Base-by-base conservation (phyloP, 2,329 filamentous ascomycete species). In the Colletotrichum trifolii region DNA sequence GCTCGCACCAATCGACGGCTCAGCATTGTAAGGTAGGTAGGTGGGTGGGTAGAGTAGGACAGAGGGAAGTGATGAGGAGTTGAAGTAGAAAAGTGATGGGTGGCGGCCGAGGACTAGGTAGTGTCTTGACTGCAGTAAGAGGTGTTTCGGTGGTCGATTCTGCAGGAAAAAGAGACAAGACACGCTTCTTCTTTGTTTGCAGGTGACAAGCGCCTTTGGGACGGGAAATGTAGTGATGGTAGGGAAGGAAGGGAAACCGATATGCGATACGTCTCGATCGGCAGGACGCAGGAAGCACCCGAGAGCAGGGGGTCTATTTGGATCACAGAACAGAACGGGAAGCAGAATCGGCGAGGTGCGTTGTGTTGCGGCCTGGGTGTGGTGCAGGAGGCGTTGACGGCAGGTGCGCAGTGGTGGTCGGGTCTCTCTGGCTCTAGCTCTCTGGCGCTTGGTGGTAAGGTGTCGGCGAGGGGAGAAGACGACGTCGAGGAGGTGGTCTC, bases 1-100 rank as follows among this genome's bases (percentile, higher is more conserved):
- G 77, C 73, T 71, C 82, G 85, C 71, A 83, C 73, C 71, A 88
- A 75, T 73, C 83, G 83, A 73, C 79, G 81, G 68, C 80, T 80
- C 70, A 86, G 75, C 84, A 86, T 86, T 67, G 67, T 74, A 73
- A 74, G 71, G 71, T 82, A 66, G 47, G 40, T 11, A 46, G 55
- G 17, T 33, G 36, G 54, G 64, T 45, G 54, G 49, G 54, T 49
- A 39, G 25, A 25, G 25, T 25, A 25, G 25, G 36, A 48, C 36
- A 55, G 42, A 12, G 17, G 48, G 35, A 42, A 12, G 39, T 46
- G 43, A 17, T 46, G 34, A 33, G 45, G 42, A 17, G 25, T 50
- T 58, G 49, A 25, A 25, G 43, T 57, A 34, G 42, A 33, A 35
- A 47, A 17, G 13, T 48, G 46, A 47, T 60, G 50, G 52, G 38